Base-by-base conservation (phyloP, 805 yeast species). In the Helenozyma baotianmanensis region DNA sequence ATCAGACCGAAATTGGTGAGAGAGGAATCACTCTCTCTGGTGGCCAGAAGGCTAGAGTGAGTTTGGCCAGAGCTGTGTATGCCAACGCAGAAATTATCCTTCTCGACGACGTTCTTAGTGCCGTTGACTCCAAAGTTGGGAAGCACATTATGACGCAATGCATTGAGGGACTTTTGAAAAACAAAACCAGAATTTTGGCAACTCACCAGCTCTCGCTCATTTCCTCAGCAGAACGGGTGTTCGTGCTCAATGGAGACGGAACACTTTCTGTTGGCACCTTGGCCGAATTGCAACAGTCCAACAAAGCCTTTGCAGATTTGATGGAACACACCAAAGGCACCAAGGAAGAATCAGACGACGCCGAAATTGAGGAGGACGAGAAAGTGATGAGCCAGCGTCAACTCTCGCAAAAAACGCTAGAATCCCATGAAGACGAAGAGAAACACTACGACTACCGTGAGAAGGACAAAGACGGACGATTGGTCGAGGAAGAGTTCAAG, bases 21-120 rank as follows among this genome's bases (percentile, higher is more conserved):
- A 27, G 39, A 9, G 42, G 42, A 6, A 35, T 38, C 23, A 38
- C 38, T 8, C 30, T 38, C 17, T 38, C 42, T 5, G 42, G 42
- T 13, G 42, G 42, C 13, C 42, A 38, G 16, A 38, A 38, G 24
- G 42, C 42, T 3, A 36, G 42, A 11, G 18, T 35, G 18, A 21
- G 32, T 15, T 35, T 38, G 30, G 42, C 42, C 19, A 25, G 42
- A 15, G 39, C 42, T 3, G 35, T 38, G 3, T 38, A 38, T 25
- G 36, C 42, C 2, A 18, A 23, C 12, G 16, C 34, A 3, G 27
- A 29, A 2, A 32, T 32, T 7, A 32, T 38, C 3, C 23, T 38
- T 9, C 25, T 38, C 6, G 42, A 38, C 17, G 42, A 38, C 23
- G 42, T 38, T 5, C 34, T 38, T 26, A 30, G 36, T 22, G 42